Evolutionary conservation across 495 filamentous ascomycete species (phyloP).

Genomic region (Xylaria acuta): DNA sequence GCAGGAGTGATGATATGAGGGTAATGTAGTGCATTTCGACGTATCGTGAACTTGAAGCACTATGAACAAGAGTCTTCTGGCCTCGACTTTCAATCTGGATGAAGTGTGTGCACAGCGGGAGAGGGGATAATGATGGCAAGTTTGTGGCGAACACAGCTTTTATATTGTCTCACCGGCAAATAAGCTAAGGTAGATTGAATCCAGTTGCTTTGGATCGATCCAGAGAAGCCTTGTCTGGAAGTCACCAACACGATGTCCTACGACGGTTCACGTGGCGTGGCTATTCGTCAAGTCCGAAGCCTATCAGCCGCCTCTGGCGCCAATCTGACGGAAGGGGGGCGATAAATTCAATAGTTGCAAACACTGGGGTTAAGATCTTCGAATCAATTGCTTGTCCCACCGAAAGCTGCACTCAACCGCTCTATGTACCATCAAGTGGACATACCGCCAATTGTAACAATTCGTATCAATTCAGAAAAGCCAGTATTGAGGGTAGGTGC

Average conservation of each 20-base stretch:
- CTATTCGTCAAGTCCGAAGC: conserved; percentile 11
- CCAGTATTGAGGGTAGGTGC: neutral
- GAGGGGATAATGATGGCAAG: no score
- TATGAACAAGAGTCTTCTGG: neutral
- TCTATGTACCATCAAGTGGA: neutral
- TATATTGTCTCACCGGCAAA: neutral
- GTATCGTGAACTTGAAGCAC: neutral
- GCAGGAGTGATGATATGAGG: neutral
- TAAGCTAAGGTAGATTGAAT: neutral
- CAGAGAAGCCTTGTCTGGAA: neutral
- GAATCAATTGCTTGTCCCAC: neutral
- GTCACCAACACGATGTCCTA: neutral
- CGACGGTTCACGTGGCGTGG: neutral
- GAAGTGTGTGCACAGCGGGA: neutral
- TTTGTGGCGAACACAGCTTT: neutral
- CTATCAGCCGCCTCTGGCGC: conserved; percentile 15
- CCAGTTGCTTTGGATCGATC: neutral
- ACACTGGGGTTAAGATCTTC: neutral
- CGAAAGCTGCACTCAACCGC: neutral
- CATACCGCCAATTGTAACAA: neutral
- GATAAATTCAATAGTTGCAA: neutral
- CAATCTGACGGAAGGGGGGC: neutral
- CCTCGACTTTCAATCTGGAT: neutral
- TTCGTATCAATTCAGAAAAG: neutral
- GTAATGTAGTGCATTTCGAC: conserved; percentile 27